Conservation (phyloP, 495 filamentous ascomycete species). For the Cudoniella acicularis region DNA sequence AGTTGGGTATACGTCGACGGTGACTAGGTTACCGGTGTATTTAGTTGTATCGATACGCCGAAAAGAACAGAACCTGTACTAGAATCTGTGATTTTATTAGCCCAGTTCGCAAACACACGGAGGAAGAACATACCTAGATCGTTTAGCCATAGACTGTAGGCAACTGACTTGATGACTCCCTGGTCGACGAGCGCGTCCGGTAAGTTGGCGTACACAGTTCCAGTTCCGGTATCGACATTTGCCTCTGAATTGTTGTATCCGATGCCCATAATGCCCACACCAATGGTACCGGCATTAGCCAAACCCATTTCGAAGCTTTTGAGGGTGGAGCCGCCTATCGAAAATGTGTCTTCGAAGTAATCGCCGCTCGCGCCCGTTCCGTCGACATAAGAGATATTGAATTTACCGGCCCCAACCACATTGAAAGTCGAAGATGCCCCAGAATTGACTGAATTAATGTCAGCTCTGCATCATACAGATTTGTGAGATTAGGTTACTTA, state of each 20-base stretch:
- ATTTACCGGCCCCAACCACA: constrained; percentile 59
- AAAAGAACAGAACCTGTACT: constrained; percentile 83
- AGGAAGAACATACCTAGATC: constrained; percentile 53
- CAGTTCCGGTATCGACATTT: constrained; percentile 45
- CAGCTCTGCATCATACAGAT: not conserved
- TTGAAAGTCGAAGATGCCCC: constrained; percentile 64
- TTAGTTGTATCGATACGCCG: constrained; percentile 85
- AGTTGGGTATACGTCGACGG: constrained; percentile 51
- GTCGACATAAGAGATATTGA: constrained; percentile 88
- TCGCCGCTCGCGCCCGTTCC: constrained; percentile 70
- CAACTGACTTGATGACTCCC: constrained; percentile 71
- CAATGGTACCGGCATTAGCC: constrained; percentile 64
- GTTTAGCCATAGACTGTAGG: constrained; percentile 90
- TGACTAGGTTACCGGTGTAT: constrained; percentile 68
- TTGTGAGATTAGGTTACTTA: constrained; percentile 30
- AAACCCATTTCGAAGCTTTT: constrained; percentile 80
- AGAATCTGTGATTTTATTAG: constrained; percentile 34
- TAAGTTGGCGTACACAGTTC: constrained; percentile 68
- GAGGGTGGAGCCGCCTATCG: constrained; percentile 63
- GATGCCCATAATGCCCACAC: constrained; percentile 81
- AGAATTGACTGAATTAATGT: constrained; percentile 46
- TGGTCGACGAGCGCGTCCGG: constrained; percentile 70
- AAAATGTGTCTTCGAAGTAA: constrained; percentile 76
- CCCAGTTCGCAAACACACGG: not conserved
- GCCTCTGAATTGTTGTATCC: constrained; percentile 81